Evolutionary conservation across 1,284 basidiomycete species (phyloP).

Genomic region (Cutaneotrichosporon daszewskae): DNA sequence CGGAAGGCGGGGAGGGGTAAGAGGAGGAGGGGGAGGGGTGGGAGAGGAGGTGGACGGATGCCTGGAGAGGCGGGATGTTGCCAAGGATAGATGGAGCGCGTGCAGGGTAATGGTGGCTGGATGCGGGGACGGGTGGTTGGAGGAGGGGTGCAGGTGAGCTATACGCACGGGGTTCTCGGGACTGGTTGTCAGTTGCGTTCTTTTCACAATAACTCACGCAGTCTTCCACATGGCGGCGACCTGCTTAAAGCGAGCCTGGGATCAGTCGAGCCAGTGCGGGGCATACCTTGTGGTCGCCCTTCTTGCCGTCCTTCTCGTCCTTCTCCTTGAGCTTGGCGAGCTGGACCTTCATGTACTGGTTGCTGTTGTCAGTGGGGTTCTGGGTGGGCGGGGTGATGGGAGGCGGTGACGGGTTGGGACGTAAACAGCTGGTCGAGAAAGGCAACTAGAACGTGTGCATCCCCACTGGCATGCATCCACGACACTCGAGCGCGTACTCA

Average conservation of each 20-base stretch:
- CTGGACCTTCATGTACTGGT: constrained; percentile 47
- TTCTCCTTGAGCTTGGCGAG: constrained; percentile 47
- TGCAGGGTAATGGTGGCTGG: no score
- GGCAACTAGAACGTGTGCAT: no score
- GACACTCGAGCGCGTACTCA: constrained; percentile 18
- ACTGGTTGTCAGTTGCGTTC: constrained; percentile 13
- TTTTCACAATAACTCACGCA: constrained; percentile 29
- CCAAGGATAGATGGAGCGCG: no score
- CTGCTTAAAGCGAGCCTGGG: constrained; percentile 43
- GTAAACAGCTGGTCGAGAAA: no score
- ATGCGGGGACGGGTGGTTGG: neutral
- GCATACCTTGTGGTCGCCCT: constrained; percentile 40
- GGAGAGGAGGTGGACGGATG: no score
- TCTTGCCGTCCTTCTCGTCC: constrained; percentile 41
- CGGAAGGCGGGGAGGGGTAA: no score
- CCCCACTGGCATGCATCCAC: neutral
- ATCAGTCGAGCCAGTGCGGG: neutral
- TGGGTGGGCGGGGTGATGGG: no score
- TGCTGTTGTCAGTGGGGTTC: constrained; percentile 22
- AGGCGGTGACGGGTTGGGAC: no score
- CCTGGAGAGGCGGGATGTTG: no score
- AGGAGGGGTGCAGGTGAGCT: neutral
- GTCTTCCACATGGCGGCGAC: constrained; percentile 40
- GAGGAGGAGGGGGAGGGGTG: no score
- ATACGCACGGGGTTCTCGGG: constrained; percentile 45